A percentile compares a stretch with the other conserved stretches of the same genome.
phyloP scores from a whole-genome alignment of 352 stramenopile species.

The Phytophthora tubulina region DNA sequence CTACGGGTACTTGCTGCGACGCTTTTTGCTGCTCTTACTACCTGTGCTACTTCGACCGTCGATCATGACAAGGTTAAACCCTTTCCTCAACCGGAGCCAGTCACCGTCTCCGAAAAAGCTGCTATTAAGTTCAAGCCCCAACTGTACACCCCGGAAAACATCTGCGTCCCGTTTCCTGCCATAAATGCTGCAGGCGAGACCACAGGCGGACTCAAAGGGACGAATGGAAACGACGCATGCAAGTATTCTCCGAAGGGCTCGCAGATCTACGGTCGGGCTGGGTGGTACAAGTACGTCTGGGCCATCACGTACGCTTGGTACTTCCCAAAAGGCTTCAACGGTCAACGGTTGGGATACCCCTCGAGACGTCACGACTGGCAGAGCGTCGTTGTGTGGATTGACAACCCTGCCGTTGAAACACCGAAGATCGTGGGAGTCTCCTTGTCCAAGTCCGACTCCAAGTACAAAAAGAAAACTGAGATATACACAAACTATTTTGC shows the following conservation, averaged over 20 bases:
- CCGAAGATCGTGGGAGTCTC: background rate
- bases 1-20: background rate
- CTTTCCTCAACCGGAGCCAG: slow-evolving; percentile 9
- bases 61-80: slow-evolving; percentile 10
- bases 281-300: slow-evolving; percentile 1
- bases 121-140: slow-evolving; percentile 17
- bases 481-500: background rate
- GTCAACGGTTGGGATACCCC: background rate
- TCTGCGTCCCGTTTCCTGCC: slow-evolving; percentile 7
- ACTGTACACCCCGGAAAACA: background rate
- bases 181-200: background rate
- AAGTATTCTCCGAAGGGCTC: slow-evolving; percentile 6
- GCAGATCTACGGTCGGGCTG: slow-evolving; percentile 9
- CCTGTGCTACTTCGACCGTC: background rate
- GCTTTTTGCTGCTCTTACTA: background rate
- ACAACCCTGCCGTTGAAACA: background rate
- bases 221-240: slow-evolving; percentile 3
- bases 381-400: slow-evolving; percentile 18
- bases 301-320: background rate
- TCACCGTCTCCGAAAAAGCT: slow-evolving; percentile 2
- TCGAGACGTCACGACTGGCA: slow-evolving; percentile 15
- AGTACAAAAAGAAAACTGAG: background rate
- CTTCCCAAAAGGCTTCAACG: slow-evolving; percentile 1
- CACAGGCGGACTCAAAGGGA: background rate
- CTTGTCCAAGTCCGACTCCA: slow-evolving; percentile 6